Percentiles rank a stretch among this genome's conserved stretches.
These are phyloP conservation scores for Scopulariopsis brevicaulis DNA, from an alignment of 2,329 filamentous ascomycete genomes.

Conservation along the genomic window DNA sequence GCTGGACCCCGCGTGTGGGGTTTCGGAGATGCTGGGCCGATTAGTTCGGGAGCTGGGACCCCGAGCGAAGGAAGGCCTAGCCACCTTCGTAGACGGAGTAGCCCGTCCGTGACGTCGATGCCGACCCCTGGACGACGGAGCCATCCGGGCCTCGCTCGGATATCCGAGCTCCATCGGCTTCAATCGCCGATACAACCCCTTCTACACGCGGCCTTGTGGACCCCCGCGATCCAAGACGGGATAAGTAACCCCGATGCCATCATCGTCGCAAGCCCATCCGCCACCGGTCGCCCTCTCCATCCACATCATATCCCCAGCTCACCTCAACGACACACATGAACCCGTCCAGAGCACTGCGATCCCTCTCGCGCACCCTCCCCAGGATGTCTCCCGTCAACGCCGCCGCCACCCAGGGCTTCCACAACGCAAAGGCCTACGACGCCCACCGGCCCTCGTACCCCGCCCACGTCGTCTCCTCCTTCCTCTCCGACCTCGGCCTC, in stretches of 20 bases:
- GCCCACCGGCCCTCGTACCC: constrained; percentile 57
- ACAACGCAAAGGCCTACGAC: constrained; percentile 54
- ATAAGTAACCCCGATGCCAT: too few species aligned
- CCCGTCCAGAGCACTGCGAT: not conserved
- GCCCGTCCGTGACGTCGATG: too few species aligned
- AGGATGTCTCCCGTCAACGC: constrained; percentile 32
- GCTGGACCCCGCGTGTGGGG: not conserved
- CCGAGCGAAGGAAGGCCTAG: too few species aligned
- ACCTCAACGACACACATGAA: not conserved
- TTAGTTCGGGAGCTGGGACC: too few species aligned
- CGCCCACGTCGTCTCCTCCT: constrained; percentile 39
- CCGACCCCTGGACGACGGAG: too few species aligned
- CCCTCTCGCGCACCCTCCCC: not conserved
- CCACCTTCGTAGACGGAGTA: too few species aligned
- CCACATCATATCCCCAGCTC: not conserved
- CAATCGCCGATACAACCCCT: too few species aligned
- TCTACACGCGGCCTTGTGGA: too few species aligned
- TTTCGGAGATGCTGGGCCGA: too few species aligned
- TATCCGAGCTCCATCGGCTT: too few species aligned
- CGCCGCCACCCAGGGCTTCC: constrained; percentile 45
- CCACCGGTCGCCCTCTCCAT: not conserved
- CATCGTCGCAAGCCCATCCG: not conserved
- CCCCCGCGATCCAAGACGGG: too few species aligned
- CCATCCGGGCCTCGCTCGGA: too few species aligned
- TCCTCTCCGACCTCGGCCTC: constrained; percentile 45